Percentiles rank a stretch among this genome's conserved stretches.
These are phyloP conservation scores for Cryptococcus sp. DNA, from an alignment of 1,284 basidiomycete species.

Conservation along the genomic window DNA sequence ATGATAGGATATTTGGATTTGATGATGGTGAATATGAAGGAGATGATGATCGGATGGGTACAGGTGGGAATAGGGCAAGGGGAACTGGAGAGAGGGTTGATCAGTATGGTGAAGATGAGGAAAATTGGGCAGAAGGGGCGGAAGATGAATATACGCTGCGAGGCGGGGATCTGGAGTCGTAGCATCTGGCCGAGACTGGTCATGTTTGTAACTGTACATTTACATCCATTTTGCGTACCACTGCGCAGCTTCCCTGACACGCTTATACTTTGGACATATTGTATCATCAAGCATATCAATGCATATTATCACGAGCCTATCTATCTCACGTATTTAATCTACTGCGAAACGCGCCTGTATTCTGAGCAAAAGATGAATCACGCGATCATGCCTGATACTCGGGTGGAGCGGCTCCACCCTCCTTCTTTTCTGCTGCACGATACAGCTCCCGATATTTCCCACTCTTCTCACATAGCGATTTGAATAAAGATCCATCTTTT, in stretches of 20 bases:
- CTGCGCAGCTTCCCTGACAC: no score
- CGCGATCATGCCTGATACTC: no score
- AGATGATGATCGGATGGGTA: conserved; percentile 10
- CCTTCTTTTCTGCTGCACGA: conserved; percentile 42
- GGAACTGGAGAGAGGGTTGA: conserved; percentile 24
- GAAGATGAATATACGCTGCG: conserved; percentile 16
- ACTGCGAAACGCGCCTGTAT: no score
- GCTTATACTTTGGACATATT: no score
- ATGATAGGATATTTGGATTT: conserved; percentile 2
- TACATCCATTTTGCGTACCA: no score
- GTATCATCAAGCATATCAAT: no score
- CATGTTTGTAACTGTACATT: no score
- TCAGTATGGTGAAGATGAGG: conserved; percentile 28
- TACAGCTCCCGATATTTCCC: conserved; percentile 62
- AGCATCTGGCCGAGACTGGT: no score
- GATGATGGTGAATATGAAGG: conserved; percentile 14
- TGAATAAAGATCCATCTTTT: conserved; percentile 69
- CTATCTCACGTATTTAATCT: no score
- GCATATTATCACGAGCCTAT: no score
- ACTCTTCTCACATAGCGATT: conserved; percentile 74
- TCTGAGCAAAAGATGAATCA: no score
- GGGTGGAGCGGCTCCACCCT: conserved; percentile 4
- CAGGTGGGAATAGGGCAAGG: conserved; percentile 7
- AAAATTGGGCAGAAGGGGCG: conserved; percentile 32
- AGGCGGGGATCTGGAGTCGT: background rate